Percentiles rank a stretch among this genome's conserved stretches.
Conservation (phyloP, 257 asterid genomes). For the Solanum habrochaites region DNA sequence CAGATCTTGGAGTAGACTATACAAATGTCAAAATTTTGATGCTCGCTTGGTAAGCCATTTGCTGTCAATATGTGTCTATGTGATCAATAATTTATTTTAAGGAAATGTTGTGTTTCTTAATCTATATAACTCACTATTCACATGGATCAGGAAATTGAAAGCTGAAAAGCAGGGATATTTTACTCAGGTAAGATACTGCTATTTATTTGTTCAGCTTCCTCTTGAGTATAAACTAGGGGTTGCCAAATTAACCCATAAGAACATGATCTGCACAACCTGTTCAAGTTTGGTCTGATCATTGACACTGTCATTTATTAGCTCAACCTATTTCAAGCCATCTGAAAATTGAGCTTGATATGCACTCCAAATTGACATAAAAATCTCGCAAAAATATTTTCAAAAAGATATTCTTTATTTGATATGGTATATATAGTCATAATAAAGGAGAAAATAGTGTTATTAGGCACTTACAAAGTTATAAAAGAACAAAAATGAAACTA, state of each 20-base stretch:
- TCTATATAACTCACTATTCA: slow-evolving; percentile 8
- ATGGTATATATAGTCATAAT: background rate
- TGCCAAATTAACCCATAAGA: background rate
- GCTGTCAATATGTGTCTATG: background rate
- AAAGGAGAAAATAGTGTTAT: background rate
- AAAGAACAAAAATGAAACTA: background rate
- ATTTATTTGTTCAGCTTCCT: background rate
- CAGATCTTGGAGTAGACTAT: slow-evolving; percentile 65
- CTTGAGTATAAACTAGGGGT: background rate
- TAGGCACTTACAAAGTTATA: background rate
- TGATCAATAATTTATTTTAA: background rate
- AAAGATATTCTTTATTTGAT: background rate
- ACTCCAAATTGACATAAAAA: background rate
- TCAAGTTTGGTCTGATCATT: background rate
- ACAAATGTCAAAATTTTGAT: slow-evolving; percentile 75
- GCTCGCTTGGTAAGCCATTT: slow-evolving; percentile 74
- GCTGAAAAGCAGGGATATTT: slow-evolving; percentile 91
- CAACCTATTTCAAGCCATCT: background rate
- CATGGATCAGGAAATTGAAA: slow-evolving; percentile 72
- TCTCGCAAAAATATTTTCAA: background rate
- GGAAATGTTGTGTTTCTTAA: background rate
- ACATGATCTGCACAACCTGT: background rate
- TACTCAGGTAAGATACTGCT: slow-evolving; percentile 47
- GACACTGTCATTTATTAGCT: background rate
- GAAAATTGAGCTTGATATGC: background rate